phyloP scores from a whole-genome alignment of 345 rosid genomes.

The Eucalyptus sp. region DNA sequence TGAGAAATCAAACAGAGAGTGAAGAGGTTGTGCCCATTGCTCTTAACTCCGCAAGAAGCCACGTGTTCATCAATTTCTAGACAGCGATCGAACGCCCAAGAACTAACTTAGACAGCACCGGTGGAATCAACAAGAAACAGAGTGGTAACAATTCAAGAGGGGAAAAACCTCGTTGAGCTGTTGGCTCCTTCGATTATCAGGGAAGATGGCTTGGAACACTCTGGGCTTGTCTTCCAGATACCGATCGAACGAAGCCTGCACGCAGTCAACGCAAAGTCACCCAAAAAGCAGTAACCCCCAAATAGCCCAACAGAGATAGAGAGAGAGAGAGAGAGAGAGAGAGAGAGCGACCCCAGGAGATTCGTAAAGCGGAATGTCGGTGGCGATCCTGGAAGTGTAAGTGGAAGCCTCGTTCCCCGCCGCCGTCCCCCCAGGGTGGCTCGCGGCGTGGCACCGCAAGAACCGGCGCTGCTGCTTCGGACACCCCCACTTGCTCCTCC shows the following conservation, averaged over 20 bases:
- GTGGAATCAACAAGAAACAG: constrained; percentile 6
- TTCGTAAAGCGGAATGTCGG: constrained; percentile 75
- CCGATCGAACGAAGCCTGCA: constrained; percentile 76
- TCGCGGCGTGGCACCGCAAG: constrained; percentile 11
- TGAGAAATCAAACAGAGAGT: not conserved
- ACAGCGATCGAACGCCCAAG: not conserved
- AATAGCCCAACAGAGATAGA: not conserved
- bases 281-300: not conserved
- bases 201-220: constrained; percentile 75
- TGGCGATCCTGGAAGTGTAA: constrained; percentile 55
- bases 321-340: not conserved
- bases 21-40: not conserved
- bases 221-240: constrained; percentile 75
- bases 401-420: constrained; percentile 13
- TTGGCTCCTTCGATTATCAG: constrained; percentile 55
- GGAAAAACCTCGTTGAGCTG: constrained; percentile 35
- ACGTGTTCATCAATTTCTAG: not conserved
- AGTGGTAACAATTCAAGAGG: not conserved
- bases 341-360: constrained; percentile 50
- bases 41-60: not conserved
- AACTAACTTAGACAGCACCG: not conserved
- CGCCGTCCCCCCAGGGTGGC: not conserved
- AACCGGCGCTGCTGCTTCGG: not conserved
- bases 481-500: constrained; percentile 1
- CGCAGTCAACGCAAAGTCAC: not conserved